Percentiles rank a stretch among this genome's conserved stretches.
Conservation (phyloP, 257 asterid genomes). For the Fraxinus anomala region DNA sequence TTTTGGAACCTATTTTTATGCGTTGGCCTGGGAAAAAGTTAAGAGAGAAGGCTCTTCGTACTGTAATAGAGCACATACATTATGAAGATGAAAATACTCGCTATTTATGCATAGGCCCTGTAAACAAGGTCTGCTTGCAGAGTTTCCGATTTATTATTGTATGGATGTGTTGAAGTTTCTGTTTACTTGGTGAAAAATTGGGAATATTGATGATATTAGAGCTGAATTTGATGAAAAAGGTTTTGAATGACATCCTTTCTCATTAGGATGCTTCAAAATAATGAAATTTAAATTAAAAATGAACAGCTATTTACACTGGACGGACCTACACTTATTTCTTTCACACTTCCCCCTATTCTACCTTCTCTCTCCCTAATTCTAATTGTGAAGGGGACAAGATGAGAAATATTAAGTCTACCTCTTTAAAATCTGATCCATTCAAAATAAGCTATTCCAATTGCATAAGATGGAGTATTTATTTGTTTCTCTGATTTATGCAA, state of each 20-base stretch:
- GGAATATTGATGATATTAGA: not conserved
- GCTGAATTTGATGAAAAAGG: not conserved
- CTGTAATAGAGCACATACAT: slow-evolving; percentile 88
- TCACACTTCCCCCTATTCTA: not conserved
- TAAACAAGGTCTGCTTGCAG: slow-evolving; percentile 72
- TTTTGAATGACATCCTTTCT: not conserved
- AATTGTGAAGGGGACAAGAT: not conserved
- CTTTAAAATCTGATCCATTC: not conserved
- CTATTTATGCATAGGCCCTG: slow-evolving; percentile 92
- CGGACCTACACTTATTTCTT: not conserved
- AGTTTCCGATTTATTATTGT: slow-evolving; percentile 7
- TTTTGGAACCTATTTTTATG: slow-evolving; percentile 80
- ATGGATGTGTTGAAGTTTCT: not conserved
- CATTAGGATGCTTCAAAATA: not conserved
- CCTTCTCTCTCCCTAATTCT: not conserved
- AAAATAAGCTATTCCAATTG: not conserved
- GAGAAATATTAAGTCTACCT: not conserved
- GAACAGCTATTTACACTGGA: not conserved
- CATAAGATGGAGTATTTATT: not conserved
- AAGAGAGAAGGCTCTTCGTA: slow-evolving; percentile 72
- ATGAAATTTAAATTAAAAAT: not conserved
- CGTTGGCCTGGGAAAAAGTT: slow-evolving; percentile 91
- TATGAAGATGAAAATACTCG: slow-evolving; percentile 98
- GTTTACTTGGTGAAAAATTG: not conserved
- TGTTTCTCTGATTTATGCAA: not conserved